Conservation (phyloP, 2,329 filamentous ascomycete genomes). For the Penicillium corylophilum region DNA sequence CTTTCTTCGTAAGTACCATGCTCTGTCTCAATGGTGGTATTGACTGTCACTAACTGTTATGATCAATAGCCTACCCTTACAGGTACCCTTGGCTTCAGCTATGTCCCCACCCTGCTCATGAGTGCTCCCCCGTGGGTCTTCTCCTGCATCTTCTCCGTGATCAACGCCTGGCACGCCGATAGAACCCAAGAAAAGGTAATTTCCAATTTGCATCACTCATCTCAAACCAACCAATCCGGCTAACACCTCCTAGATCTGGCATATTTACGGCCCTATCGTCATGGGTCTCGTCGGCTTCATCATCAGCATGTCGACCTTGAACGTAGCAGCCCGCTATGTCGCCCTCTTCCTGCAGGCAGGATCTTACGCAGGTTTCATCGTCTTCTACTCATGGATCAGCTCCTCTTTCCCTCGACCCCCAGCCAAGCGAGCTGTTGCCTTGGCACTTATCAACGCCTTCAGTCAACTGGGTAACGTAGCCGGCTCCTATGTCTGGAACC, state of each 20-base stretch:
- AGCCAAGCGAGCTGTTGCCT: constrained; percentile 67
- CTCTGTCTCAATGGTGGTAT: too few relatives aligned
- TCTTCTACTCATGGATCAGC: constrained; percentile 33
- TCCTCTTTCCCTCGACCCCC: constrained; percentile 65
- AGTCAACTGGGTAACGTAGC: constrained; percentile 59
- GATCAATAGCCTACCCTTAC: constrained; percentile 23
- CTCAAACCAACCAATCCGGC: neutral
- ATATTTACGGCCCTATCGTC: constrained; percentile 55
- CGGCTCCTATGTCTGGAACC: constrained; percentile 63
- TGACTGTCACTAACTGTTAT: constrained; percentile 1
- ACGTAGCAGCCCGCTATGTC: constrained; percentile 58
- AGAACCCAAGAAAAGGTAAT: constrained; percentile 48
- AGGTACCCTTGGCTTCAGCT: constrained; percentile 27
- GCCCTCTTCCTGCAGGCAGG: constrained; percentile 60
- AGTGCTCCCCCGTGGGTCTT: constrained; percentile 55
- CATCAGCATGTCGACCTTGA: constrained; percentile 59
- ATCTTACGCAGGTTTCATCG: constrained; percentile 53
- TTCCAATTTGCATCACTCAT: neutral
- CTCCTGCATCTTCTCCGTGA: constrained; percentile 56
- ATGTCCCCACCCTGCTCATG: constrained; percentile 30
- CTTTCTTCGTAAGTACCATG: constrained; percentile 49
- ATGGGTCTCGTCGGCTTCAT: constrained; percentile 58
- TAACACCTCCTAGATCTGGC: constrained; percentile 50
- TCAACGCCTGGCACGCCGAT: constrained; percentile 58
- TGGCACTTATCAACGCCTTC: constrained; percentile 74